Evolutionary conservation across 805 yeast species (phyloP).

Genomic region (Zygotorulaspora florentina): DNA sequence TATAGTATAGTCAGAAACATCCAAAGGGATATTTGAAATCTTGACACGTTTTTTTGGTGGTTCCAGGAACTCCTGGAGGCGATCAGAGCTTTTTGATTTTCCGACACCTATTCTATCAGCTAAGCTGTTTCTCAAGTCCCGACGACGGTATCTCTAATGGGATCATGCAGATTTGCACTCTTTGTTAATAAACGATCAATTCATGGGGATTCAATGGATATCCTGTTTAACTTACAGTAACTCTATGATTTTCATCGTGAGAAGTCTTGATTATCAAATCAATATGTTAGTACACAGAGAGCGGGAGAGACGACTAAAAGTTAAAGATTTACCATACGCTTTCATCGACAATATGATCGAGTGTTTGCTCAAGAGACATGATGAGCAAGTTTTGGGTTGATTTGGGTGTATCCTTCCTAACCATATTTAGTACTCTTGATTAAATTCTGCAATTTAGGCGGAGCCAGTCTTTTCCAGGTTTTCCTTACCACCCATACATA

Average conservation of each 20-base stretch:
- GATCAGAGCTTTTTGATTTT: slow-evolving; percentile 1
- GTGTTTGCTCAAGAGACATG: slow-evolving; percentile 20
- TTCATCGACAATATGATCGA: slow-evolving; percentile 19
- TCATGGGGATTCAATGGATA: neutral
- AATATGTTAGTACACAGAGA: slow-evolving; percentile 9
- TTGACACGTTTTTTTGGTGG: slow-evolving; percentile 24
- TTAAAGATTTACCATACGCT: slow-evolving; percentile 12
- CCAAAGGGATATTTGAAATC: slow-evolving; percentile 26
- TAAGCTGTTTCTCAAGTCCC: slow-evolving; percentile 33
- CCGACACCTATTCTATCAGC: slow-evolving; percentile 26
- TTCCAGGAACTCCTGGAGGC: neutral
- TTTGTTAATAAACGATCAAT: slow-evolving; percentile 2
- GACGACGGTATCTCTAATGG: slow-evolving; percentile 30
- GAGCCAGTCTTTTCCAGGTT: too few species aligned
- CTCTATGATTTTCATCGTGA: slow-evolving; percentile 12
- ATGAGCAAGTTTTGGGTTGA: neutral
- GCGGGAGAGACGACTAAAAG: neutral
- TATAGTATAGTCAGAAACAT: slow-evolving; percentile 29
- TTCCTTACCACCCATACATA: too few species aligned
- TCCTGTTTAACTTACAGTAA: slow-evolving; percentile 17
- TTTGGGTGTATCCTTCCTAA: neutral
- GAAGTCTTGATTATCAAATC: slow-evolving; percentile 6
- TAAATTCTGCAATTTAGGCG: too few species aligned
- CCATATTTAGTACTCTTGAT: too few species aligned
- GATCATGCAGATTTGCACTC: slow-evolving; percentile 1